Evolutionary conservation across 2,329 filamentous ascomycete species (phyloP).

Genomic region (Lachnellula cervina): DNA sequence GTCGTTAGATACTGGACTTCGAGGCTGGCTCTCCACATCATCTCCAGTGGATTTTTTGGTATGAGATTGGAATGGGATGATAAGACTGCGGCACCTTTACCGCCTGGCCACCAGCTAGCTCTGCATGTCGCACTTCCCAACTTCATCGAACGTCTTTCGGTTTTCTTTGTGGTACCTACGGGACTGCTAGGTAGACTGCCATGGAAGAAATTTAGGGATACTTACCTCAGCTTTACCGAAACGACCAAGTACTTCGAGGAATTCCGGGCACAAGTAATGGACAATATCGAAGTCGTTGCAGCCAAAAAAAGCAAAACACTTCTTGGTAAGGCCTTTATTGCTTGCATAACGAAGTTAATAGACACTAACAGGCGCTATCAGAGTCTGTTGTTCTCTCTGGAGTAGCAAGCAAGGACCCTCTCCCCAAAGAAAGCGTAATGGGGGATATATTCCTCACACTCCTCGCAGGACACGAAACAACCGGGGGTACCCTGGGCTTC

Average conservation of each 20-base stretch:
- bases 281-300: slow-evolving; percentile 1
- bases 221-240: slow-evolving; percentile 1
- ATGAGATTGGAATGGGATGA: slow-evolving; percentile 1
- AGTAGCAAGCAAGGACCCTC: neutral
- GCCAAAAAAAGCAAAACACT: slow-evolving; percentile 1
- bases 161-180: slow-evolving; percentile 1
- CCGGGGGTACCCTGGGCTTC: slow-evolving; percentile 1
- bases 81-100: neutral
- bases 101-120: neutral
- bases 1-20: slow-evolving; percentile 5
- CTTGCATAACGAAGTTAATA: neutral
- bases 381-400: slow-evolving; percentile 2
- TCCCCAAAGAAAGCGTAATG: slow-evolving; percentile 1
- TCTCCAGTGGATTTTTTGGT: slow-evolving; percentile 1
- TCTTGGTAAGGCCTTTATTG: neutral
- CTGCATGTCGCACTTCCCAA: slow-evolving; percentile 1
- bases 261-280: neutral
- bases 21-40: slow-evolving; percentile 2
- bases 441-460: slow-evolving; percentile 4
- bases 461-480: slow-evolving; percentile 4
- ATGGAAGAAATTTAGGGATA: slow-evolving; percentile 1
- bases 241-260: slow-evolving; percentile 1
- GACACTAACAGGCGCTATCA: neutral
- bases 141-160: slow-evolving; percentile 1
- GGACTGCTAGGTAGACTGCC: neutral